A percentile compares a stretch with the other conserved stretches of the same genome.
Evolutionary conservation across 2,329 filamentous ascomycete species (phyloP).

Genomic region (Pseudogymnoascus sp.): DNA sequence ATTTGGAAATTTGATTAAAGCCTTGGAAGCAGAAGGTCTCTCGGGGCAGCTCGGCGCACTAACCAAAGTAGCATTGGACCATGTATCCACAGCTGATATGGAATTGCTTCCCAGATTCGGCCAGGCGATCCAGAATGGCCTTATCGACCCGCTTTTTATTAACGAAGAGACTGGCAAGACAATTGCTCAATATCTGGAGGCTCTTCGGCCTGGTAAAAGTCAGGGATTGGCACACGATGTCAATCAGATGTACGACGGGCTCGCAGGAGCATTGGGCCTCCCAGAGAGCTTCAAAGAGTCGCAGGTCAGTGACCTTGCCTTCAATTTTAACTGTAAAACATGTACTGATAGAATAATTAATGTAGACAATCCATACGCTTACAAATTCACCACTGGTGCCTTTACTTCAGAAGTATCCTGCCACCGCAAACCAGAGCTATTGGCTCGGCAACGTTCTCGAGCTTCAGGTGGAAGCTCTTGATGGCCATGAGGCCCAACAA

Average conservation of each 20-base stretch:
- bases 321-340: slow-evolving; percentile 21
- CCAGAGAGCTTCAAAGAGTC: slow-evolving; percentile 30
- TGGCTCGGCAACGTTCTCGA: slow-evolving; percentile 49
- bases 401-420: slow-evolving; percentile 34
- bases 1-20: slow-evolving; percentile 21
- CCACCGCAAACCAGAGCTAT: slow-evolving; percentile 25
- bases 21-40: slow-evolving; percentile 11
- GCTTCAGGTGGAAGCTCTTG: slow-evolving; percentile 37
- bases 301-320: slow-evolving; percentile 35
- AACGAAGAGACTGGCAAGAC: slow-evolving; percentile 5
- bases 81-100: slow-evolving; percentile 26
- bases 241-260: slow-evolving; percentile 19
- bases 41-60: slow-evolving; percentile 14
- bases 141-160: background rate
- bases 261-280: slow-evolving; percentile 20
- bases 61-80: slow-evolving; percentile 23
- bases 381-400: slow-evolving; percentile 47
- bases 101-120: slow-evolving; percentile 23
- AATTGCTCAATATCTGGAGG: slow-evolving; percentile 18
- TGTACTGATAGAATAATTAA: slow-evolving; percentile 29
- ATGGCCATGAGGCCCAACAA: slow-evolving; percentile 35
- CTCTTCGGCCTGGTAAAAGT: slow-evolving; percentile 20
- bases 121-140: slow-evolving; percentile 13
- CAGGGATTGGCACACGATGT: slow-evolving; percentile 20
- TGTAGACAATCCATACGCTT: slow-evolving; percentile 49